Percentiles rank a stretch among this genome's conserved stretches.
phyloP scores from a whole-genome alignment of 2,329 filamentous ascomycete species.

The Colletotrichum tanaceti region DNA sequence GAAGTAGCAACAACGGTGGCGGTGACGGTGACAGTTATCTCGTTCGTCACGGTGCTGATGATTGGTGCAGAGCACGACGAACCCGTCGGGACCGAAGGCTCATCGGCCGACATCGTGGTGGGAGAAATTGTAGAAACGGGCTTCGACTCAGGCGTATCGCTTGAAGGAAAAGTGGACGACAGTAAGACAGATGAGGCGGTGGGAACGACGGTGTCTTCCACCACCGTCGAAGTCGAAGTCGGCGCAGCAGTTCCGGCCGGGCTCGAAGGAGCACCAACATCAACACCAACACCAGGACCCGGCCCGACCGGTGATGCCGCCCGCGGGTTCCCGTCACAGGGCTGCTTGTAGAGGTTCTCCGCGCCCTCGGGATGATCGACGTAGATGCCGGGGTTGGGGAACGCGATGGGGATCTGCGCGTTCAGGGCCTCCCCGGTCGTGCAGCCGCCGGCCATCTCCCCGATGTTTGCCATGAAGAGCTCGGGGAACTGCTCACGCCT shows the following conservation, averaged over 20 bases:
- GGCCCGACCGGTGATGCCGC: background rate
- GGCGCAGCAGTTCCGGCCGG: background rate
- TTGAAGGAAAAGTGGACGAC: background rate
- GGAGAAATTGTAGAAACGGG: background rate
- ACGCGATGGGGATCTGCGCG: slow-evolving; percentile 22
- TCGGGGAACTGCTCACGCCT: slow-evolving; percentile 23
- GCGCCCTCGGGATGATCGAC: slow-evolving; percentile 30
- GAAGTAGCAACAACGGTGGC: slow-evolving; percentile 4
- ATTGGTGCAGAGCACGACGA: background rate
- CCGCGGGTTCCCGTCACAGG: slow-evolving; percentile 29
- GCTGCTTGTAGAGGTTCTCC: slow-evolving; percentile 28
- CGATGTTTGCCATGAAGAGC: slow-evolving; percentile 36
- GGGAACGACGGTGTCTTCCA: background rate
- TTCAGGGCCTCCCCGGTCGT: slow-evolving; percentile 32
- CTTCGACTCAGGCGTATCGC: background rate
- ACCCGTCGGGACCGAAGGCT: background rate
- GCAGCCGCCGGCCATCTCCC: slow-evolving; percentile 24
- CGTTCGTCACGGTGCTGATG: slow-evolving; percentile 24
- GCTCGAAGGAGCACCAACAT: background rate
- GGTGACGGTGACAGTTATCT: slow-evolving; percentile 42
- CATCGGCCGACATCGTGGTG: background rate
- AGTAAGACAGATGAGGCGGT: too few relatives aligned
- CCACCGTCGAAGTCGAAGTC: background rate
- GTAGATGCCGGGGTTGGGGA: slow-evolving; percentile 8
- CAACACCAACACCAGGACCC: background rate